Evolutionary conservation across 129 eudicot genomes (phyloP), one percentile per base, ranked within the genome.

Genomic region (Tagetes erecta): DNA sequence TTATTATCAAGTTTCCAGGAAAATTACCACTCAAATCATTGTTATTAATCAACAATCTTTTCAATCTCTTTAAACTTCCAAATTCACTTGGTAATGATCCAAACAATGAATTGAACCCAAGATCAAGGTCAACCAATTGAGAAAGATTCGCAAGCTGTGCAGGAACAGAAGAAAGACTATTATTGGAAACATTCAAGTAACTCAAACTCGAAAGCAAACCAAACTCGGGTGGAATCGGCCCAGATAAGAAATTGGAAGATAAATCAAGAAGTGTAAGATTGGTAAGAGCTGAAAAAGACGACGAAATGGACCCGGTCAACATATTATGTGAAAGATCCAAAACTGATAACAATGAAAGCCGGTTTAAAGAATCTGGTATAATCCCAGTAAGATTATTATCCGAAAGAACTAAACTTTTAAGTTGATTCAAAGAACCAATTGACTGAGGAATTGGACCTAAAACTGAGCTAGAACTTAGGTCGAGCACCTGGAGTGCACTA

Each of bases 221-320:
- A 51, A 88, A 71, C 27, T 36, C 82, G 14, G 57, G n/a, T 3
- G 89, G 92, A 75, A 91, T 81, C 31, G 72, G 68, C 64, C 97
- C 97, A 38, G 92, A 86, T 6, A 91, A 71, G 78, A 27, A 86
- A 86, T 91, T 91, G 1, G 80, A 84, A 36, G 97, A 88, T 20
- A 91, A 59, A 53, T 88, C 89, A 33, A 91, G 82, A 42, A n/a
- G 5, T 1, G 73, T 67, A 20, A 91, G 83, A 51, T 85, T 88
- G 8, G 35, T 34, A 33, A 91, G 81, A 53, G 74, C 78, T 9
- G 96, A 86, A 68, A 88, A 37, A 4, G 83, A 68, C 53, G 55
- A 46, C 3, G 97, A 88, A 76, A 88, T 74, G 9, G 83, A 64
- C 46, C 97, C 97, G 12, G 92, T 81, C 11, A 91, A 75, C 73